Base-by-base conservation (phyloP, 768 basidiomycete genomes). In the Mycena galericulata region DNA sequence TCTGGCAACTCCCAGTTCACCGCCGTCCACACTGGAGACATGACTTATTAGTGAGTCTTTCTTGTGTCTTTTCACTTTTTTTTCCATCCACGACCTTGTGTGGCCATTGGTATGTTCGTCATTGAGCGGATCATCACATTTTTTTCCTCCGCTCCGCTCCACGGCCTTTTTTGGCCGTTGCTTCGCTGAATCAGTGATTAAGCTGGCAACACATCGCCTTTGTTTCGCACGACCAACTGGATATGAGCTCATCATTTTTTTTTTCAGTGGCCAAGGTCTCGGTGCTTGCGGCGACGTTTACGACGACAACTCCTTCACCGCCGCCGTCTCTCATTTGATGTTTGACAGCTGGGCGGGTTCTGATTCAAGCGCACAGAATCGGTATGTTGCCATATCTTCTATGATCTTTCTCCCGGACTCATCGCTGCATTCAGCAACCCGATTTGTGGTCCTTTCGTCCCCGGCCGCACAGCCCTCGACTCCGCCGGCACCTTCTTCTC, bases 261-360 rank as follows among this genome's bases (percentile, higher is more conserved):
- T 62, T 40, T 71, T 2, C 59, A 78, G 77, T 53, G 74, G 70
- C 12, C 74, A 76, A 67, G 78, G 78, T n/a, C 62, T 75, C 5
- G 78, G 77, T 22, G 75, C 78, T 2, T 79, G 78, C 45, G 78
- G 77, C 8, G 76, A 79, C 41, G 76, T 77, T 17, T 78, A 79
- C 65, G 73, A 77, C 61, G 78, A 79, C 55, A 41, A 63, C n/a
- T 75, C 75, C 1, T 76, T 74, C 71, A 78, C 78, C 17, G 78
- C 77, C 10, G 78, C 78, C 14, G 77, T 79, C 34, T 79, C 78
- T 0, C 60, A 68, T 30, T 41, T 65, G 49, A 71, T 79, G 72
- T 79, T 68, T 53, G 78, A 79, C 50, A 53, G 26, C 6, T 68
- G 67, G 67, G 75, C 76, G 14, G 77, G 77, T 5, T 73, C 76